phyloP scores from a whole-genome alignment of 2,329 filamentous ascomycete genomes.

The Pseudopyrenochaeta lycopersici region DNA sequence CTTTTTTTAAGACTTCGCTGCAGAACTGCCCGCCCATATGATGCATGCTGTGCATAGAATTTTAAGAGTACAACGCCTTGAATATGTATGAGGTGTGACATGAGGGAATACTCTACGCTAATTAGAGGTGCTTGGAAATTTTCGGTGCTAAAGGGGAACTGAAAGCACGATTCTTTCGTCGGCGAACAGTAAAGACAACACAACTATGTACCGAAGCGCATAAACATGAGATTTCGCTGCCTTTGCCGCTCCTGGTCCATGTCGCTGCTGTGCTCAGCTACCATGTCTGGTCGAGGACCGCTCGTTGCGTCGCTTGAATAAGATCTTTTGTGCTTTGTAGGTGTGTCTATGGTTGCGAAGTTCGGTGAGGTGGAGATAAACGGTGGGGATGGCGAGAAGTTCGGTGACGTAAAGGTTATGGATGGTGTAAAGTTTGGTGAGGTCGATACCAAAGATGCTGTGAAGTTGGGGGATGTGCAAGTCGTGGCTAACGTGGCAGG shows the following conservation, averaged over 20 bases:
- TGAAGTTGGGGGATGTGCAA: constrained; percentile 13
- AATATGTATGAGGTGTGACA: no score
- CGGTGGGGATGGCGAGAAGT: constrained; percentile 10
- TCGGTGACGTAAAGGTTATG: constrained; percentile 14
- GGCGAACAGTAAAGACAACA: no score
- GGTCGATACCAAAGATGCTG: not conserved
- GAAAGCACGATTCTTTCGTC: no score
- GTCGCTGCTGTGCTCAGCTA: constrained; percentile 1
- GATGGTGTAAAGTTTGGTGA: constrained; percentile 9
- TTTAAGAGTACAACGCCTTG: no score
- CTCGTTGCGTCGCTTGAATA: not conserved
- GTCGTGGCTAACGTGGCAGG: constrained; percentile 1
- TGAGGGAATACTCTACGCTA: no score
- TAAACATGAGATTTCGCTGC: constrained; percentile 29
- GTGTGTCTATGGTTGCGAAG: not conserved
- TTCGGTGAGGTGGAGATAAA: constrained; percentile 1
- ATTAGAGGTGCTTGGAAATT: no score
- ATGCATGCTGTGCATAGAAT: no score
- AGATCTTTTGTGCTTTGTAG: not conserved
- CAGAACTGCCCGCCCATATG: no score
- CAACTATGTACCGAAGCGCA: constrained; percentile 14
- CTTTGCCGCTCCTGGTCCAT: constrained; percentile 23
- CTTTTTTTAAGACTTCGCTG: no score
- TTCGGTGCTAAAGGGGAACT: no score
- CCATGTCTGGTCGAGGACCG: no score